Conservation (phyloP, 495 filamentous ascomycete species). For the Neurospora sp. region DNA sequence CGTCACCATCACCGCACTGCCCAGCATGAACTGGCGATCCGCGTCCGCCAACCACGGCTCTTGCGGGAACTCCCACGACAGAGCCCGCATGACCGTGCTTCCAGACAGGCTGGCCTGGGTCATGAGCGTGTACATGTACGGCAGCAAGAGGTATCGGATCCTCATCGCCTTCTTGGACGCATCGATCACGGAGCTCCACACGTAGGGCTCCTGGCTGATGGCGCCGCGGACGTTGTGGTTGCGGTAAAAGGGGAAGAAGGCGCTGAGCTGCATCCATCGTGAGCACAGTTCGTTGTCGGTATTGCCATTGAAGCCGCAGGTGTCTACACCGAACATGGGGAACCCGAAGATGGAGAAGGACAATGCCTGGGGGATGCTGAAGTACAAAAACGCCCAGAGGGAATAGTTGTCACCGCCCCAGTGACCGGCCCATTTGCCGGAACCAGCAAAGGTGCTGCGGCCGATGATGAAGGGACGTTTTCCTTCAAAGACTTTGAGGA, state of each 20-base stretch:
- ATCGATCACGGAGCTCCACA: slow-evolving; percentile 58
- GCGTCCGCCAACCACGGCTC: slow-evolving; percentile 59
- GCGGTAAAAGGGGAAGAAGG: slow-evolving; percentile 84
- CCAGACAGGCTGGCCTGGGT: slow-evolving; percentile 58
- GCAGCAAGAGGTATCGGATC: slow-evolving; percentile 64
- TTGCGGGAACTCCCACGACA: slow-evolving; percentile 75
- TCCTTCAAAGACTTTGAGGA: slow-evolving; percentile 48
- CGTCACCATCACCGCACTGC: slow-evolving; percentile 57
- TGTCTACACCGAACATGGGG: slow-evolving; percentile 80
- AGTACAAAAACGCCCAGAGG: slow-evolving; percentile 59
- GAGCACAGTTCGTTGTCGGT: slow-evolving; percentile 65
- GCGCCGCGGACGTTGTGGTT: slow-evolving; percentile 66
- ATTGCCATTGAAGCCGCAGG: slow-evolving; percentile 72
- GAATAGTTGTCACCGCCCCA: slow-evolving; percentile 81
- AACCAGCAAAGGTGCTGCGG: slow-evolving; percentile 71
- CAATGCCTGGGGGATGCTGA: slow-evolving; percentile 72
- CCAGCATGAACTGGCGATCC: slow-evolving; percentile 72
- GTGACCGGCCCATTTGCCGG: slow-evolving; percentile 73
- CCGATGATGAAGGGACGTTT: slow-evolving; percentile 83
- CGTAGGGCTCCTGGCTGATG: slow-evolving; percentile 64
- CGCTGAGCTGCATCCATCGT: slow-evolving; percentile 78
- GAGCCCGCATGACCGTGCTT: slow-evolving; percentile 68
- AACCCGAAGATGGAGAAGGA: slow-evolving; percentile 75
- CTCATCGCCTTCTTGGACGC: slow-evolving; percentile 60
- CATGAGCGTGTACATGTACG: slow-evolving; percentile 78